Percentiles rank a stretch among this genome's conserved stretches.
These are phyloP conservation scores for Suhomyces pyralidae DNA, from an alignment of 805 yeast species.

Conservation along the genomic window DNA sequence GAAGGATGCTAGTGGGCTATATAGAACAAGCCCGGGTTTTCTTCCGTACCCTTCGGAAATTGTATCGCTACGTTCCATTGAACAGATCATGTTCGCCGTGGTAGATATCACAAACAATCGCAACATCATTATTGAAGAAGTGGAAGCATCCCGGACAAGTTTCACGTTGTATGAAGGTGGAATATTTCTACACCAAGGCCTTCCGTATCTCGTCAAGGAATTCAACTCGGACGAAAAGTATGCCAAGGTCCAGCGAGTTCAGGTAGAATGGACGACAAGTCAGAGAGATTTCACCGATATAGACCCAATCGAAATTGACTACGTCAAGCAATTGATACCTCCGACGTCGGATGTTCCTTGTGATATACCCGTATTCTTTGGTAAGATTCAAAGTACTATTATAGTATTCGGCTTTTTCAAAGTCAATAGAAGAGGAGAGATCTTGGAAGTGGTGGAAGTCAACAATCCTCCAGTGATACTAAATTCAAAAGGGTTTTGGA, in stretches of 20 bases:
- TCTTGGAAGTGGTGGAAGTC: slow-evolving; percentile 92
- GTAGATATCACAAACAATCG: slow-evolving; percentile 81
- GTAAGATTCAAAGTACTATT: slow-evolving; percentile 67
- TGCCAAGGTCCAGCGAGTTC: slow-evolving; percentile 84
- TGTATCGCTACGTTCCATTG: slow-evolving; percentile 80
- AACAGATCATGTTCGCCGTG: slow-evolving; percentile 79
- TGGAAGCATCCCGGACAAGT: slow-evolving; percentile 84
- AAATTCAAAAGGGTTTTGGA: slow-evolving; percentile 83
- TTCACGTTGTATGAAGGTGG: slow-evolving; percentile 92
- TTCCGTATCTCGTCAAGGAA: slow-evolving; percentile 80
- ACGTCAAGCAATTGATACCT: slow-evolving; percentile 50
- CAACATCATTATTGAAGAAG: slow-evolving; percentile 78
- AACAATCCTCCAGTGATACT: slow-evolving; percentile 77
- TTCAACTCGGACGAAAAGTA: slow-evolving; percentile 73
- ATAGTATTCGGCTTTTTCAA: slow-evolving; percentile 93
- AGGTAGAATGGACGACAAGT: slow-evolving; percentile 90
- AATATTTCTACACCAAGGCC: slow-evolving; percentile 90
- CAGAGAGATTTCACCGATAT: slow-evolving; percentile 93
- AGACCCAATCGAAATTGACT: slow-evolving; percentile 76
- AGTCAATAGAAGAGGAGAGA: slow-evolving; percentile 67
- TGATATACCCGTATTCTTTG: slow-evolving; percentile 67
- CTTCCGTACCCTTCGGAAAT: slow-evolving; percentile 78
- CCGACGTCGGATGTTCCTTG: slow-evolving; percentile 32
- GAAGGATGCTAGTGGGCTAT: slow-evolving; percentile 27
- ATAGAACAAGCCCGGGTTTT: slow-evolving; percentile 43